Evolutionary conservation across 768 basidiomycete species (phyloP), one percentile per base, ranked within the genome.

Genomic region (Rhodotorula kratochvilovae): DNA sequence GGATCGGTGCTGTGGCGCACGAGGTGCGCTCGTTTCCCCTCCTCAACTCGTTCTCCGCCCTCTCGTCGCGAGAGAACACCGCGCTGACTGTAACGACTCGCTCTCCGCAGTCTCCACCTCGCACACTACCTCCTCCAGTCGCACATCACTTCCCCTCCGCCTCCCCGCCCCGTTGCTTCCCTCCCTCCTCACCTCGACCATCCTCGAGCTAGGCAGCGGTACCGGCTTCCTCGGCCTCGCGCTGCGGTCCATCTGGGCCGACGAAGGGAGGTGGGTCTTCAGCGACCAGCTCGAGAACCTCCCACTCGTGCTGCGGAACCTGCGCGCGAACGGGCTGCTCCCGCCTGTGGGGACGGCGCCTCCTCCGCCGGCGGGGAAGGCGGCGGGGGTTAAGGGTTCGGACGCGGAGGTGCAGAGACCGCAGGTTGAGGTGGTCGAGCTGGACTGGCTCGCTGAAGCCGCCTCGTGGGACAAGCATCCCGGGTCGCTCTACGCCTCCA

Each of bases 131-230:
- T 74, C 55, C 57, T 74, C 19, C 25, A n/a, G 0, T 21, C 27
- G 16, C 66, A 70, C 48, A n/a, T n/a, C 69, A 68, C 60, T 74
- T 68, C 53, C 73, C 70, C 11, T 39, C n/a, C 58, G 21, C 60
- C 70, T 2, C 15, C 57, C 1, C 17, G 3, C 33, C 62, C 45
- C 67, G 5, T 50, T 63, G 31, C 36, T 71, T 12, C 70, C 66
- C 3, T 5, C 7, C 42, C 62, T 65, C 31, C 25, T 50, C 16
- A n/a, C 59, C 10, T 71, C 67, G 13, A 31, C 21, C 33, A 46
- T 68, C 25, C 73, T 74, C 69, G 73, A 74, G 42, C 63, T 71
- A 33, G 70, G 73, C 29, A 55, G 55, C 25, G 73, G 73, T 31
- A 60, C 60, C 2, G 69, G 68, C 5, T 58, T 60, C 29, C 59